Base-by-base conservation (phyloP, 305 asterid species). In the Fraxinus baroniana region DNA sequence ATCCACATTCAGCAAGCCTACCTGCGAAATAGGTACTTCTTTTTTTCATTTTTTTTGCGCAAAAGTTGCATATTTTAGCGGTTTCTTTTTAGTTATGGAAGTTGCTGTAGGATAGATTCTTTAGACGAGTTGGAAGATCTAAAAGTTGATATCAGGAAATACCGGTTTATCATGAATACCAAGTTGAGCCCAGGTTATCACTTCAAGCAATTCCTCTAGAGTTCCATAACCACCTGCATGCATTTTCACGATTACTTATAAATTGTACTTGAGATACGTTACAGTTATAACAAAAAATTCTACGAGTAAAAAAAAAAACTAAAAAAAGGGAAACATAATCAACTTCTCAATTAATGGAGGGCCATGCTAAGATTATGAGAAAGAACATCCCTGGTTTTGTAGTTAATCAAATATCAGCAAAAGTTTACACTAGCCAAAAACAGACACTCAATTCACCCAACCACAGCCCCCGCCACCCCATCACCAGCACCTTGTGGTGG, bases 81-180 rank as follows among this genome's bases (percentile, higher is more conserved):
- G 36, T 44, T 74, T 39, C 75, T 13, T 73, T 70, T 41, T 36
- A 57, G 70, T 12, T 15, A 22, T 10, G 3, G 4, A 70, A 13
- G 41, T 70, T 70, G 24, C 41, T 12, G 7, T 28, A 15, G 20
- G 20, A 28, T 7, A 28, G 24, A 30, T 15, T 68, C 20, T 68
- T 68, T 68, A 4, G 22, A 70, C 10, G 13, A 32, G 41, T 5
- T 13, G 41, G 24, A 52, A 32, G 70, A 75, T 26, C 30, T n/a
- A 32, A 79, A 68, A 81, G 77, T 24, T 78, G 62, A 3, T 1
- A 49, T 30, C 72, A 80, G 24, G 24, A 77, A 37, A 5, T 91
- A 95, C 99, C 90, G 99, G 99, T 86, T 95, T 95, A 78, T 94
- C 95, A 80, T 95, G 98, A 86, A 95, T 95, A 74, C 99, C 99